Base-by-base conservation (phyloP, 805 yeast genomes). In the Ogataea glucozyma region DNA sequence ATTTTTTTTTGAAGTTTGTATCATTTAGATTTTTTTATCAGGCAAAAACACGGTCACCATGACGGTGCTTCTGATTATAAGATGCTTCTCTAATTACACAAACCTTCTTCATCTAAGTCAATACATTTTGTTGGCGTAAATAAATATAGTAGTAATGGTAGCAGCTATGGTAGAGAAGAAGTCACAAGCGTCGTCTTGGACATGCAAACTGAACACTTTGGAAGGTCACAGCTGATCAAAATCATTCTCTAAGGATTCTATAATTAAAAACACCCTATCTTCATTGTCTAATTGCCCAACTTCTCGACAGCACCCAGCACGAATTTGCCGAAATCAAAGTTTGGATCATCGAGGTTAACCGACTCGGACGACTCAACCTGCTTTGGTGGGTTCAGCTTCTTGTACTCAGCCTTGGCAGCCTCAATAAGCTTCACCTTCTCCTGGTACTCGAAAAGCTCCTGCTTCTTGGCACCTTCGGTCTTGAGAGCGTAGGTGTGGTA, bases 381-480 rank as follows among this genome's bases (percentile, higher is more conserved):
- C 54, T 72, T 71, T 48, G 74, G 70, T 43, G 70, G 67, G 56
- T 71, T 62, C 60, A 80, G 69, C 67, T 79, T 84, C 56, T 88
- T 89, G 70, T 76, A 91, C 71, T 87, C 90, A 41, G 83, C 85
- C 74, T 87, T 89, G 56, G 98, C 99, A 68, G 88, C 85, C 47
- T 74, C 80, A 58, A 91, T 86, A 63, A 90, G 78, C 58, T 83
- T 81, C 66, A 79, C 78, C 67, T 87, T 79, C 53, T 78, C 71
- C 50, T 78, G 73, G 67, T 72, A 86, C 46, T 78, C 80, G 31
- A 70, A 71, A 41, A 71, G 70, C 58, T 80, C 86, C 41, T 73
- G 78, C 60, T 76, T 71, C 63, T 76, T 74, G 35, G 66, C 70
- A 47, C 84, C 89, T 43, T 75, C 73, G 18, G 78, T 58, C 58